Base-by-base conservation (phyloP, 495 filamentous ascomycete species). In the Penicillium cataractarum region DNA sequence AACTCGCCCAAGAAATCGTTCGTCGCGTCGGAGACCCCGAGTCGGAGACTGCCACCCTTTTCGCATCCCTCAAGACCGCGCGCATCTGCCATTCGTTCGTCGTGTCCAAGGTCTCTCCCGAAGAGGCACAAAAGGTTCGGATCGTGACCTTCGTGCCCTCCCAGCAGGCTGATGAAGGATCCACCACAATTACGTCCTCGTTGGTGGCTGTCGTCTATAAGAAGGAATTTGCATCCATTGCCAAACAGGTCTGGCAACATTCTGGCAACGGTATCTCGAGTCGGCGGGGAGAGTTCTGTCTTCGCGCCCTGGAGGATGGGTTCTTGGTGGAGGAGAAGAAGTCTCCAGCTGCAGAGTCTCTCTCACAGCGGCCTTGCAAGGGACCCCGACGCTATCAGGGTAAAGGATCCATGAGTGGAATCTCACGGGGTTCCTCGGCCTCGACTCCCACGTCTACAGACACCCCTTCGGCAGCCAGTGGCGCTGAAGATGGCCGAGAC, bases 241-340 rank as follows among this genome's bases (percentile, higher is more conserved):
- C 93, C 7, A 99, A 97, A 70, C 83, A 89, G 64, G 97, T 93
- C 69, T 99, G 95, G 95, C 95, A 97, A 65, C 95, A 99, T 72
- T 87, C 92, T 7, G 95, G 95, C n/a, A 92, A 97, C 64, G 95
- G 95, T 6, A 82, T 98, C 26, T 97, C 93, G 2, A 96, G 92
- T 74, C 89, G 95, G 44, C 86, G 93, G 19, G 93, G 91, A 15
- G 95, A 97, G 70, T 96, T 93, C 72, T 97, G 92, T 72, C 86
- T 90, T 52, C 75, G 78, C 37, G 83, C 92, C 13, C 85, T 96
- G 66, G 82, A 86, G 22, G 88, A 93, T 60, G 88, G 89, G 1
- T 76, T 87, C 27, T 78, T 98, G 27, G 80, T 89, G 4, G 83
- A 86, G 26, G 77, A 83, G 29, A 77, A 62, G 35, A 71, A 68